A percentile compares a stretch with the other conserved stretches of the same genome.
Evolutionary conservation across 2,329 filamentous ascomycete genomes (phyloP).

Genomic region (Coccinonectria pachysandricola): DNA sequence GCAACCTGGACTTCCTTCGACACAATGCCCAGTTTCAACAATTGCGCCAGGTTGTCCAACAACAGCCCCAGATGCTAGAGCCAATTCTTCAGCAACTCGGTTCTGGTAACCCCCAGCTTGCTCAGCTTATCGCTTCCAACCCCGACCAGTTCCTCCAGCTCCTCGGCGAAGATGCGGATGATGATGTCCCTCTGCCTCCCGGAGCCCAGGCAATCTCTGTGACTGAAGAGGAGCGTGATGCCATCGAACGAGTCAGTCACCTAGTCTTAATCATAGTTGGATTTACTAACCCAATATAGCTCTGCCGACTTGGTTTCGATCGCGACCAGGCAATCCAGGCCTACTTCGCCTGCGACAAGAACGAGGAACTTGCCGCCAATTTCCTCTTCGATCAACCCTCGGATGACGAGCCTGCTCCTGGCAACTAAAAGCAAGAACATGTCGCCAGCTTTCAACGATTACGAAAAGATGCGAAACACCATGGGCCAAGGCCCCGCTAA

Average conservation of each 20-base stretch:
- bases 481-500: constrained; percentile 14
- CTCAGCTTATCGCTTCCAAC: constrained; percentile 82
- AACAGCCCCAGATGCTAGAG: constrained; percentile 97
- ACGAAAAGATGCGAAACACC: constrained; percentile 15
- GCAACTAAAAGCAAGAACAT: constrained; percentile 23
- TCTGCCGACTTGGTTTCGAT: constrained; percentile 88
- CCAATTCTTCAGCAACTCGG: constrained; percentile 94
- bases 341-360: constrained; percentile 99
- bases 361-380: constrained; percentile 95
- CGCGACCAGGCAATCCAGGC: constrained; percentile 92
- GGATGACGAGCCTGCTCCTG: constrained; percentile 53
- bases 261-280: constrained; percentile 19
- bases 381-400: constrained; percentile 97
- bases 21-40: constrained; percentile 98
- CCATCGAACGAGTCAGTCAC: constrained; percentile 76
- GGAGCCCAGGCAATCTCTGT: constrained; percentile 84
- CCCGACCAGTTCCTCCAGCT: constrained; percentile 89
- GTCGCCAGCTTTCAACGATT: constrained; percentile 18
- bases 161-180: constrained; percentile 76
- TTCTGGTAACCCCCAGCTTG: constrained; percentile 87
- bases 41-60: constrained; percentile 90
- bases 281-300: constrained; percentile 34
- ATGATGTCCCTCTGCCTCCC: constrained; percentile 75
- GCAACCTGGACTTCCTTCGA: constrained; percentile 85
- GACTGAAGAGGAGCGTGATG: constrained; percentile 91